phyloP scores from a whole-genome alignment of 768 basidiomycete genomes.

The Pholiota molesta region DNA sequence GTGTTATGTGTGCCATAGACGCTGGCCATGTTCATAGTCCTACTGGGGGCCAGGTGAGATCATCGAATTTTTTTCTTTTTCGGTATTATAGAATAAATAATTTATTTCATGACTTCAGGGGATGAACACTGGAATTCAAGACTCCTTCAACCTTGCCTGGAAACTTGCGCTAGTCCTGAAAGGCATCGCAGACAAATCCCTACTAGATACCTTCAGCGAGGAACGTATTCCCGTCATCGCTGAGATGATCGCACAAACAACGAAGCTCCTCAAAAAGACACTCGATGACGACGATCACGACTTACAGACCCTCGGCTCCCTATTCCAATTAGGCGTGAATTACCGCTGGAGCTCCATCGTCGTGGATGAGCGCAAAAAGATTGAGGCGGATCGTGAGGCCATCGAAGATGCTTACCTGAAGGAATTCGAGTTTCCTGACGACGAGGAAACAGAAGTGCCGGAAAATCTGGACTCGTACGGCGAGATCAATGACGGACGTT shows the following conservation, averaged over 20 bases:
- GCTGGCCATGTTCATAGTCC: constrained; percentile 27
- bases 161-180: constrained; percentile 37
- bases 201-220: constrained; percentile 33
- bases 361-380: constrained; percentile 38
- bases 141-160: constrained; percentile 41
- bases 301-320: constrained; percentile 24
- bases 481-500: constrained; percentile 17
- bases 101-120: constrained; percentile 20
- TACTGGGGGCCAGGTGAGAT: constrained; percentile 24
- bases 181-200: constrained; percentile 27
- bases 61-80: background rate
- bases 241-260: constrained; percentile 37
- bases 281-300: constrained; percentile 15
- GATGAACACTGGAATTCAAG: constrained; percentile 35
- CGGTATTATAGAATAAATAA: background rate
- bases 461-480: constrained; percentile 27
- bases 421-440: constrained; percentile 5
- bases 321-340: constrained; percentile 53
- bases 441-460: constrained; percentile 13
- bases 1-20: constrained; percentile 10
- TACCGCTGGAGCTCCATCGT: constrained; percentile 54
- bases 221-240: constrained; percentile 41
- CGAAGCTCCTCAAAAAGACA: constrained; percentile 21
- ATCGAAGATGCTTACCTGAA: constrained; percentile 10
- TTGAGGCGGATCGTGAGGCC: constrained; percentile 17